Evolutionary conservation across 2,329 filamentous ascomycete species (phyloP), one percentile per base, ranked within the genome.

Genomic region (Xylaria sp.): DNA sequence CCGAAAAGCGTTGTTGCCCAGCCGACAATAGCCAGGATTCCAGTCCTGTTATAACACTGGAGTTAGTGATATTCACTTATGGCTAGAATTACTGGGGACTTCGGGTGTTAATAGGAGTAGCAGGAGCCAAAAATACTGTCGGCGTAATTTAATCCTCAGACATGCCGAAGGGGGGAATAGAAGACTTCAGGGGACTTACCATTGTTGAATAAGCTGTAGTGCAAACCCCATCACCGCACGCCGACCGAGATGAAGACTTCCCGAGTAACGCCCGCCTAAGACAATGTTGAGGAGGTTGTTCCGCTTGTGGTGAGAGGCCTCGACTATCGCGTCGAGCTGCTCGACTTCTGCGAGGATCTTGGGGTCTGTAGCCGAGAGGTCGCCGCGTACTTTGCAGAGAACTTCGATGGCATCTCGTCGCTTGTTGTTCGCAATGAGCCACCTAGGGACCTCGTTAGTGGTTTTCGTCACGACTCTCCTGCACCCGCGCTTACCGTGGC

Each of bases 171-270:
- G 24, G 24, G 24, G 24, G 24, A 27, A 27, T 27, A 27, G 4
- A 27, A 27, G 24, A 27, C 24, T 27, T 27, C 24, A 27, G 24
- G 24, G 24, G 24, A 27, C 24, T 27, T 2, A 27, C 24, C 81
- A 83, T 65, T 81, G 80, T 54, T 81, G 80, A 69, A 83, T 82
- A 71, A 79, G 79, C 68, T 83, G 82, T 58, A 83, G 77, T 27
- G 77, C 73, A 54, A 83, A 73, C 50, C 81, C 81, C 65, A 83
- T 76, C 71, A 78, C 75, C 45, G 80, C 81, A 36, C 81, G 78
- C 30, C 80, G 78, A 39, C 80, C 81, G 21, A 83, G 76, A 68
- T 82, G 79, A 36, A 68, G 50, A n/a, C 76, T 77, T 32, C 79
- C 77, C 6, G 78, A 81, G 64, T 79, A 76, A 12, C 77, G 75